Base-by-base conservation (phyloP, 441 rosid genomes). In the Mallotus repandus region DNA sequence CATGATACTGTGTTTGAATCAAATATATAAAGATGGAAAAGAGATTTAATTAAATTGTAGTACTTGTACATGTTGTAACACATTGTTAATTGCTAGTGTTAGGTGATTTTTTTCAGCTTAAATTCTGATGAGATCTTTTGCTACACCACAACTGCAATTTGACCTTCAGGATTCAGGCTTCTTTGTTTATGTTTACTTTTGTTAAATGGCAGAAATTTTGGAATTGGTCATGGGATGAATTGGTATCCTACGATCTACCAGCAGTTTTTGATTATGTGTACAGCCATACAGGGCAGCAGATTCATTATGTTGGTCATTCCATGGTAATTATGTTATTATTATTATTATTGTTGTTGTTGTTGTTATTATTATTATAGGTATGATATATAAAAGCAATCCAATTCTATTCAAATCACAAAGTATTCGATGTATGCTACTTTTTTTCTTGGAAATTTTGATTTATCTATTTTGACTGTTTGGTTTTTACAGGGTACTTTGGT, bases 171-270 rank as follows among this genome's bases (percentile, higher is more conserved):
- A 9, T 29, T 53, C 49, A 4, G 13, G 19, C 9, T 38, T 21
- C 1, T 25, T 25, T 25, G 29, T 25, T 25, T 25, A 25, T 25
- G 29, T 25, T 25, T 25, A 25, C 29, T 25, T 0, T 25, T 25
- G 29, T 25, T 2, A n/a, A 4, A 9, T 65, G 52, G 3, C 87
- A 95, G 97, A 88, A 74, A 32, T 96, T 83, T 62, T 93, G 97
- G 98, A 74, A 93, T 62, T 91, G 97, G 98, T 86, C 97, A 12
- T 93, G 97, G 98, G 98, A 96, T 80, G 97, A 96, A 71, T 77
- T 96, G 7, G 96, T 89, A 50, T 66, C 74, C 29, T 88, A 43
- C 67, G 98, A 96, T 74, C 79, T 91, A 9, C 98, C 98, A 7
- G 94, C 98, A 12, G 63, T 91, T 82, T 87, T 91, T 77, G 87